Base-by-base conservation (phyloP, 2,329 filamentous ascomycete genomes). In the Clathrospora elynae region DNA sequence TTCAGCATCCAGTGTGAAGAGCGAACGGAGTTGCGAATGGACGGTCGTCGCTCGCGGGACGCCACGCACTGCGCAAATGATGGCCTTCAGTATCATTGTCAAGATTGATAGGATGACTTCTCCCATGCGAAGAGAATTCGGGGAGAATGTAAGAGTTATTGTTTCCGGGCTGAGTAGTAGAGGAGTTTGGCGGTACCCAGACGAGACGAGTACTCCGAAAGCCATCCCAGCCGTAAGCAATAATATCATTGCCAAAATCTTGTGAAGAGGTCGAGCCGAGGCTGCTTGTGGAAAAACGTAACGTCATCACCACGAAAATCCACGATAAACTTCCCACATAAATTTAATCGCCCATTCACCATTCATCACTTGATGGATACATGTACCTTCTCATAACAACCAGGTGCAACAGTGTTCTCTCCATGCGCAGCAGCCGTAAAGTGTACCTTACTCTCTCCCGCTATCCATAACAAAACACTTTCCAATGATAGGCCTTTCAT, bases 81-180 rank as follows among this genome's bases (percentile, higher is more conserved):
- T 13, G 8, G 35, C 35, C 17, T 39, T 44, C 5, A 23, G 8
- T 6, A 44, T 30, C 29, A 44, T 43, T 12, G 20, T 30, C n/a
- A 35, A 3, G 25, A 44, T 39, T 17, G 40, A 29, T 38, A 48
- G 12, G 13, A 44, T 26, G 14, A 44, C 22, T 22, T 44, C 44
- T 12, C 25, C 23, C 6, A 12, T 44, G 8, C 34, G 40, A 16
- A 48, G 44, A 11, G 30, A 19, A 25, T 42, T 42, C 28, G 44
- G 44, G 25, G 44, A 39, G 19, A 48, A 44, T 7, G 34, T 13
- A n/a, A 48, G 25, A 12, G 12, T 39, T 8, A 34, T 29, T 20
- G 19, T 29, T 13, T 14, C 38, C 5, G 29, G 17, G 20, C 34
- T 35, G 7, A 26, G 29, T 9, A 48, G 29, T 14, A 48, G 10